Evolutionary conservation across 2,329 filamentous ascomycete genomes (phyloP).

Genomic region (Fusarium albidum): DNA sequence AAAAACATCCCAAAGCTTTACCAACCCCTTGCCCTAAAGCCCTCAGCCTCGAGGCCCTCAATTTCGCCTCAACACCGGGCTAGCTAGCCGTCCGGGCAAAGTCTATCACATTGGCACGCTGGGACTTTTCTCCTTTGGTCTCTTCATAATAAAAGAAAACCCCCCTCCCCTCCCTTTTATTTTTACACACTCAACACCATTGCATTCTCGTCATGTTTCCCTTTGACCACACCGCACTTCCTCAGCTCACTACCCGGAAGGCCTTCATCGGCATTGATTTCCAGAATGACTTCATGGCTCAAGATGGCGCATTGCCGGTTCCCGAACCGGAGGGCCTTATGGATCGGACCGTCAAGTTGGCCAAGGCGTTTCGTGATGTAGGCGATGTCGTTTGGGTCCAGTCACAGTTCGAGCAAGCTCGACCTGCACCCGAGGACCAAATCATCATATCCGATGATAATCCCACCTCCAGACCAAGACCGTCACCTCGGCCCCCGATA

Average conservation of each 20-base stretch:
- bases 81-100: slow-evolving; percentile 12
- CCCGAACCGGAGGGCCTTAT: slow-evolving; percentile 71
- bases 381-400: slow-evolving; percentile 85
- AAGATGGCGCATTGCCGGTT: slow-evolving; percentile 73
- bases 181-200: neutral
- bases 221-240: slow-evolving; percentile 64
- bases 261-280: slow-evolving; percentile 86
- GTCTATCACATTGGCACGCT: slow-evolving; percentile 1
- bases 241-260: slow-evolving; percentile 65
- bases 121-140: neutral
- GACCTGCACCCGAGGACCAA: slow-evolving; percentile 62
- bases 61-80: slow-evolving; percentile 12
- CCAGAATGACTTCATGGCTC: slow-evolving; percentile 86
- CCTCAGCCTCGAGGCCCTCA: slow-evolving; percentile 12
- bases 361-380: slow-evolving; percentile 75
- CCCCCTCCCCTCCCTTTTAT: too few relatives aligned
- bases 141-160: neutral
- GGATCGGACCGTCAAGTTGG: slow-evolving; percentile 70
- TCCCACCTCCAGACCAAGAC: slow-evolving; percentile 15
- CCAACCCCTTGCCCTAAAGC: slow-evolving; percentile 23
- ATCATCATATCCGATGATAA: slow-evolving; percentile 54
- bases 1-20: slow-evolving; percentile 17
- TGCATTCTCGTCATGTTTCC: slow-evolving; percentile 55
- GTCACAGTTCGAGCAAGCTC: slow-evolving; percentile 73
- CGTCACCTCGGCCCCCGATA: slow-evolving; percentile 21